These are phyloP conservation scores for Aureobasidium musti DNA, from an alignment of 2,329 filamentous ascomycete genomes.

Conservation along the genomic window DNA sequence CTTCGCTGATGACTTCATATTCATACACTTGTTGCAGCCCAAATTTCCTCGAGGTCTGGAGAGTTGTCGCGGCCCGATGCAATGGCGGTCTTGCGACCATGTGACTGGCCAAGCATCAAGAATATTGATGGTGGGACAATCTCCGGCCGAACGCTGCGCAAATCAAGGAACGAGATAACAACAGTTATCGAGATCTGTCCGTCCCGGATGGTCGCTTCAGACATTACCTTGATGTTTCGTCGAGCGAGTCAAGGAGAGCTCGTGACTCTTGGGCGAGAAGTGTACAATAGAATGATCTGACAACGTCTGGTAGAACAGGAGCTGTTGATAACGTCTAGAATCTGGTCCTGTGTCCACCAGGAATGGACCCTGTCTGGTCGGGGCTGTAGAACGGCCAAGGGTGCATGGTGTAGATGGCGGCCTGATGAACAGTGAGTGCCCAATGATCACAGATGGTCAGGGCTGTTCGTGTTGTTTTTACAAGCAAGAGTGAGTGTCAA, in stretches of 20 bases:
- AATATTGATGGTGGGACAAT: constrained; percentile 1
- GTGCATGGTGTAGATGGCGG: not conserved
- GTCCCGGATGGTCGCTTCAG: not conserved
- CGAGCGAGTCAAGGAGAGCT: constrained; percentile 7
- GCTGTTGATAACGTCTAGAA: constrained; percentile 11
- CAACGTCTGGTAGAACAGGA: constrained; percentile 15
- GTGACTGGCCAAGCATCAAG: constrained; percentile 12
- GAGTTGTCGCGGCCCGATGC: constrained; percentile 12
- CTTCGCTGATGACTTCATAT: constrained; percentile 12
- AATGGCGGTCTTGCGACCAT: constrained; percentile 8
- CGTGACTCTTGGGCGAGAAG: not conserved
- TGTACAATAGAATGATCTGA: not conserved
- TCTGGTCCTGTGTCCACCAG: constrained; percentile 6
- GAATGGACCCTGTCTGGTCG: constrained; percentile 15
- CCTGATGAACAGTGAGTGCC: not conserved
- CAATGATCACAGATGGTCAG: not conserved
- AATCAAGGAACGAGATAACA: constrained; percentile 23
- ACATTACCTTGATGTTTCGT: constrained; percentile 13
- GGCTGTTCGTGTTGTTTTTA: constrained; percentile 1
- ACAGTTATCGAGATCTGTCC: constrained; percentile 6
- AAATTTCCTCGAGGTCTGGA: not conserved
- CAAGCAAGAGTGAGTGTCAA: not conserved
- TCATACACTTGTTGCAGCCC: constrained; percentile 15
- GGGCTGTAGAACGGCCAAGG: constrained; percentile 7
- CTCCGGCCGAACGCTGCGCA: not conserved